phyloP scores from a whole-genome alignment of 768 basidiomycete genomes.

The Cubamyces sp. region DNA sequence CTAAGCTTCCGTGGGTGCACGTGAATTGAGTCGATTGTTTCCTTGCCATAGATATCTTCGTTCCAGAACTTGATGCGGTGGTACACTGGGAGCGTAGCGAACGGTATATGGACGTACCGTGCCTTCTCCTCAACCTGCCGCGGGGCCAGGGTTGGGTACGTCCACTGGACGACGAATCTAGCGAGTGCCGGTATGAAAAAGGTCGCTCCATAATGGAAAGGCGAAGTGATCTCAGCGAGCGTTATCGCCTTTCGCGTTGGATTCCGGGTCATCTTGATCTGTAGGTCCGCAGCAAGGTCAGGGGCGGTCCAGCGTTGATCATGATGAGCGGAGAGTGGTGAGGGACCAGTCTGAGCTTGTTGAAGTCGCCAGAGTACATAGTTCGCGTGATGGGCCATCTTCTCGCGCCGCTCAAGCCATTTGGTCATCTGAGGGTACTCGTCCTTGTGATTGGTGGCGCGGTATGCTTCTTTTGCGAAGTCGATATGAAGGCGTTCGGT shows the following conservation, averaged over 20 bases:
- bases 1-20: conserved; percentile 28
- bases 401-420: conserved; percentile 20
- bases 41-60: conserved; percentile 14
- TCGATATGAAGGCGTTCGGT: conserved; percentile 24
- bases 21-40: conserved; percentile 38
- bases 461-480: conserved; percentile 31
- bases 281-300: not conserved
- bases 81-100: conserved; percentile 35
- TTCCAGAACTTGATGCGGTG: conserved; percentile 37
- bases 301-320: not conserved
- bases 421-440: conserved; percentile 20
- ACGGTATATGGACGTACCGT: conserved; percentile 25
- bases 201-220: not conserved
- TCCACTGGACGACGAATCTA: conserved; percentile 8
- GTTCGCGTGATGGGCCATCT: conserved; percentile 34
- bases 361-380: conserved; percentile 33
- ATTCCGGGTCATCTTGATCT: conserved; percentile 8
- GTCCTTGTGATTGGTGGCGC: conserved; percentile 30
- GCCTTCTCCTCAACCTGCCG: conserved; percentile 3
- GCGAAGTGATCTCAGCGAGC: not conserved
- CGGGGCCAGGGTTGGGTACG: not conserved
- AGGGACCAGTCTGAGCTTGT: too few species aligned
- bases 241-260: conserved; percentile 11
- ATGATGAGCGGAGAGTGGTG: too few species aligned
- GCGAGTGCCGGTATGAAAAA: conserved; percentile 7